Percentiles rank a stretch among this genome's conserved stretches.
These are phyloP conservation scores for Apiotrichum laibachii DNA, from an alignment of 1,284 basidiomycete species.

Conservation along the genomic window DNA sequence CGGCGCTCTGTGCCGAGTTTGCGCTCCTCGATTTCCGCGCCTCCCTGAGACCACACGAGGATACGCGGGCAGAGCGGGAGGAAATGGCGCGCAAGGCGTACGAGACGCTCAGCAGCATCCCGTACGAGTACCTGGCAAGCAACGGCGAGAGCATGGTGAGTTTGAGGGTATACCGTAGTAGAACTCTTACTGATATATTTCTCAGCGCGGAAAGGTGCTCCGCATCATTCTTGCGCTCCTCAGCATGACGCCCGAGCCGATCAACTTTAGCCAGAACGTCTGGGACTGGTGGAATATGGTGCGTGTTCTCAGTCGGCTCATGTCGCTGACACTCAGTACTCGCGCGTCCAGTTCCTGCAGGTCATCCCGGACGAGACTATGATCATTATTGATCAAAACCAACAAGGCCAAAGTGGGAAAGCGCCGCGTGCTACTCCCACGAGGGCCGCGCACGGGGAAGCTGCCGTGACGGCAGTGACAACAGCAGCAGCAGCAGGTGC, in stretches of 20 bases:
- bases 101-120: slow-evolving; percentile 26
- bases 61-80: slow-evolving; percentile 27
- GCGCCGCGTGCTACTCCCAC: too few species aligned
- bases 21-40: slow-evolving; percentile 32
- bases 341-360: slow-evolving; percentile 38
- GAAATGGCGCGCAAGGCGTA: slow-evolving; percentile 29
- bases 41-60: slow-evolving; percentile 24
- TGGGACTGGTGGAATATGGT: slow-evolving; percentile 45
- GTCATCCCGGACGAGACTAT: slow-evolving; percentile 26
- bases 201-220: slow-evolving; percentile 35
- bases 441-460: background rate
- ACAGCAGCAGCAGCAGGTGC: too few species aligned
- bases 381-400: slow-evolving; percentile 4
- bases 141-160: slow-evolving; percentile 41
- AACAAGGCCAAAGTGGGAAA: too few species aligned
- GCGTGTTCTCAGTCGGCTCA: background rate
- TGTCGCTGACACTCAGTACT: slow-evolving; percentile 26
- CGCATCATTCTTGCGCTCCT: slow-evolving; percentile 33
- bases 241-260: slow-evolving; percentile 24
- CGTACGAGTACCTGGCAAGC: slow-evolving; percentile 32
- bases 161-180: background rate
- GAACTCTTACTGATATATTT: background rate
- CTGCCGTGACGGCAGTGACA: too few species aligned
- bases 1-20: slow-evolving; percentile 31
- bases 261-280: slow-evolving; percentile 25